Evolutionary conservation across 768 basidiomycete species (phyloP).

Genomic region (Peribolospora baueri): DNA sequence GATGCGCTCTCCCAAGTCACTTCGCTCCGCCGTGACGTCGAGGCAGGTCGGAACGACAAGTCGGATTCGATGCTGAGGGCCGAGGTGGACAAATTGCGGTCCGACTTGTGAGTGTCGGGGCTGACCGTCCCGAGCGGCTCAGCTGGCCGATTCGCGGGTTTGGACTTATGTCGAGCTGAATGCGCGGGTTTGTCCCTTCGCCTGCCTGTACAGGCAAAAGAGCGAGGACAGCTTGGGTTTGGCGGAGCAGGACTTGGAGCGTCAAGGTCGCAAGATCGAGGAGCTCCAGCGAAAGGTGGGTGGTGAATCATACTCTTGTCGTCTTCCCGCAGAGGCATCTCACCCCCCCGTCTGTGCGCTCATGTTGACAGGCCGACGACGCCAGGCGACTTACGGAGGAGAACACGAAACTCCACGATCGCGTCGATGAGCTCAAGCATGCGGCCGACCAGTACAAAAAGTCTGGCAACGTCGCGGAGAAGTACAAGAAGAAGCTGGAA

Average conservation of each 20-base stretch:
- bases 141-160: too few species aligned
- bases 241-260: slow-evolving; percentile 61
- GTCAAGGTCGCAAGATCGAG: slow-evolving; percentile 38
- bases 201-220: slow-evolving; percentile 40
- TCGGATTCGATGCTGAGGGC: too few species aligned
- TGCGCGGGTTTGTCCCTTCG: neutral
- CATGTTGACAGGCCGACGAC: slow-evolving; percentile 35
- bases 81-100: too few species aligned
- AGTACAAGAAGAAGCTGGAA: slow-evolving; percentile 94
- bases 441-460: slow-evolving; percentile 78
- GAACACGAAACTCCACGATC: slow-evolving; percentile 58
- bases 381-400: slow-evolving; percentile 54
- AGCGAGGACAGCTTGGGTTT: slow-evolving; percentile 74
- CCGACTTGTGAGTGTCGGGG: too few species aligned
- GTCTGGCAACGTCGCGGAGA: slow-evolving; percentile 92
- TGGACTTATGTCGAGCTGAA: too few species aligned
- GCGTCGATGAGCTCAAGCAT: slow-evolving; percentile 87
- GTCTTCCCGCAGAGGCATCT: neutral
- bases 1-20: too few species aligned
- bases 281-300: slow-evolving; percentile 45
- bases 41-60: too few species aligned
- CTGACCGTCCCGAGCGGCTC: too few species aligned
- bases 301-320: neutral
- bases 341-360: neutral
- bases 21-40: too few species aligned